A percentile compares a stretch with the other conserved stretches of the same genome.
phyloP scores from a whole-genome alignment of 2,329 filamentous ascomycete genomes.

The Xylogone sp. region DNA sequence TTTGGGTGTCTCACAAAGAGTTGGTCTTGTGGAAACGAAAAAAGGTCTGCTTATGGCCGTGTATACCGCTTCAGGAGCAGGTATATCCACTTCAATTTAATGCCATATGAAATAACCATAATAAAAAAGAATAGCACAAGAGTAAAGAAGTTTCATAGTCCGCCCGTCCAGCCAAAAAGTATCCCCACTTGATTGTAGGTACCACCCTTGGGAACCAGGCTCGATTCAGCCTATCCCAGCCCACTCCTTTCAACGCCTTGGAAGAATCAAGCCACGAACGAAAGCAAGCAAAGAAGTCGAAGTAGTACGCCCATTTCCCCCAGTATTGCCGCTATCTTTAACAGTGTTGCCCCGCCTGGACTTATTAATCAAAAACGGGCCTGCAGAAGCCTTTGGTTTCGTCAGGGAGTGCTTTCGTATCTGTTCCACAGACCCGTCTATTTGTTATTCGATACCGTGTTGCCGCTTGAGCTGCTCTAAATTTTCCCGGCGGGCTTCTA shows the following conservation, averaged over 20 bases:
- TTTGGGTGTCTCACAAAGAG: too few species aligned
- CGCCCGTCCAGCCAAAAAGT: not conserved
- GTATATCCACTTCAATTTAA: not conserved
- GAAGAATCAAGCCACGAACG: slow-evolving; percentile 19
- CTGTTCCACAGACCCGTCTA: slow-evolving; percentile 61
- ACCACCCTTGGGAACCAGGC: not conserved
- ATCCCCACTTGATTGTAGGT: not conserved
- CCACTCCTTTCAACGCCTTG: slow-evolving; percentile 18
- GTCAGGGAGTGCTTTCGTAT: not conserved
- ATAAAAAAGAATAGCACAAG: not conserved
- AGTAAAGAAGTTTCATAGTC: not conserved
- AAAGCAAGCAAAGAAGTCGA: slow-evolving; percentile 24
- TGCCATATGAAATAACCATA: not conserved
- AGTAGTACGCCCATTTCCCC: slow-evolving; percentile 14
- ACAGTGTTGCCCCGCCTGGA: slow-evolving; percentile 25
- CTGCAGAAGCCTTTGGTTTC: slow-evolving; percentile 20
- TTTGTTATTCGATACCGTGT: slow-evolving; percentile 97
- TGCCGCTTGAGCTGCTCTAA: slow-evolving; percentile 97
- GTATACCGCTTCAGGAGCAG: too few species aligned
- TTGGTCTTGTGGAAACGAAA: too few species aligned
- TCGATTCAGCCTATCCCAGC: not conserved
- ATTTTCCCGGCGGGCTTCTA: slow-evolving; percentile 91
- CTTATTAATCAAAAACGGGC: slow-evolving; percentile 52
- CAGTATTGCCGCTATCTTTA: slow-evolving; percentile 2
- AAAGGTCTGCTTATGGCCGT: too few species aligned